phyloP scores from a whole-genome alignment of 306 rosid genomes.

The Phaseolus lunatus region DNA sequence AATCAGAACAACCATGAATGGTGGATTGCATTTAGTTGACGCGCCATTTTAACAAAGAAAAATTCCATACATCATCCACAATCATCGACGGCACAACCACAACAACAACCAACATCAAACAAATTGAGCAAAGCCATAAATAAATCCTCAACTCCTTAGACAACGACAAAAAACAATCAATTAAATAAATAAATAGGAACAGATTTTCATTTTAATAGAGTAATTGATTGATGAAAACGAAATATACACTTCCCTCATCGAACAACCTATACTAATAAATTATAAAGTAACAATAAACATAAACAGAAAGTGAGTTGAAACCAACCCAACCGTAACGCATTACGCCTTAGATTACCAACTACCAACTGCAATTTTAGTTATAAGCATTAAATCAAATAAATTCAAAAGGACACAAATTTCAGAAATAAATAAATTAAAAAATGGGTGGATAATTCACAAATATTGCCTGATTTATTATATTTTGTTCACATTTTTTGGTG shows the following conservation, averaged over 20 bases:
- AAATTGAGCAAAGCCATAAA: slow-evolving; percentile 19
- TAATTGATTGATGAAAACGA: slow-evolving; percentile 38
- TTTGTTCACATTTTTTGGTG: neutral
- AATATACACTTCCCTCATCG: slow-evolving; percentile 28
- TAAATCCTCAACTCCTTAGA: slow-evolving; percentile 37
- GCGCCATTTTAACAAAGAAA: slow-evolving; percentile 26
- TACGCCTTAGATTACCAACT: slow-evolving; percentile 48
- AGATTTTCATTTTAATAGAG: neutral
- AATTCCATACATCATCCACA: slow-evolving; percentile 32
- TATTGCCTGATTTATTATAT: neutral
- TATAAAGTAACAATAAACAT: slow-evolving; percentile 30
- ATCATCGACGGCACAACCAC: slow-evolving; percentile 33
- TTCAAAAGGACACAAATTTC: slow-evolving; percentile 3
- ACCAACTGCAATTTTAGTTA: slow-evolving; percentile 49
- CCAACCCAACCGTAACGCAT: slow-evolving; percentile 60
- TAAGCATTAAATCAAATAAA: slow-evolving; percentile 41
- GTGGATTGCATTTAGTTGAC: slow-evolving; percentile 30
- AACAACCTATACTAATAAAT: slow-evolving; percentile 40
- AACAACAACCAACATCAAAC: slow-evolving; percentile 42
- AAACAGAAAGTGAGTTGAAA: slow-evolving; percentile 45
- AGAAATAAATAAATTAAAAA: neutral
- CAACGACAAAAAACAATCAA: neutral
- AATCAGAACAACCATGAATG: neutral
- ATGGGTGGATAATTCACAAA: neutral
- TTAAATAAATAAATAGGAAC: neutral